phyloP scores from a whole-genome alignment of 352 stramenopile species.

The Phytophthora rubi region DNA sequence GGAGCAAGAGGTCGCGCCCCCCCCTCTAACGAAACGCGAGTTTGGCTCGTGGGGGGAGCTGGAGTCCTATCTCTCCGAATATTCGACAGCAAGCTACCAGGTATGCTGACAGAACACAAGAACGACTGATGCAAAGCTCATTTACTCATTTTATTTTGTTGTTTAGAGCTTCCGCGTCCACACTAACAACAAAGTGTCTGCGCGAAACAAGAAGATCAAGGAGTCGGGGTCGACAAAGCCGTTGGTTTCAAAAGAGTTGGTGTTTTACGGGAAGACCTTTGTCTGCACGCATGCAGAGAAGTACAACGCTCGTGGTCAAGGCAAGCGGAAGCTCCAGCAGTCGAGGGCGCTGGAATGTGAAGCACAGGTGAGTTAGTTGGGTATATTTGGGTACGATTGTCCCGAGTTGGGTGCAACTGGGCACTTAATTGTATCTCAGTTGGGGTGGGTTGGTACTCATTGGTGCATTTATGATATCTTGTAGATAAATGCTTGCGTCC shows the following conservation, averaged over 20 bases:
- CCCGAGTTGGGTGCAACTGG: too few relatives aligned
- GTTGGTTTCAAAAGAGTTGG: slow-evolving; percentile 4
- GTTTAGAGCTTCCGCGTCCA: slow-evolving; percentile 8
- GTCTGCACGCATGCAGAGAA: slow-evolving; percentile 19
- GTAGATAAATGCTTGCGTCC: background rate
- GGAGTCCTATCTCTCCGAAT: background rate
- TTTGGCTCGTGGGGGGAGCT: slow-evolving; percentile 8
- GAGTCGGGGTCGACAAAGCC: background rate
- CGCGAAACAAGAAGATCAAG: slow-evolving; percentile 5
- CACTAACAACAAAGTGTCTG: slow-evolving; percentile 7
- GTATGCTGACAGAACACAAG: background rate
- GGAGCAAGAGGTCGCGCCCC: too few relatives aligned
- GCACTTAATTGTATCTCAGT: background rate
- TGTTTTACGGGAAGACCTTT: slow-evolving; percentile 16
- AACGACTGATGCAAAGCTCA: background rate
- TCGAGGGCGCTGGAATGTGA: slow-evolving; percentile 9
- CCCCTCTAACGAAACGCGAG: background rate
- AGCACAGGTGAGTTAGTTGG: slow-evolving; percentile 15
- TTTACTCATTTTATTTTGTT: background rate
- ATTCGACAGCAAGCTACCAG: slow-evolving; percentile 10
- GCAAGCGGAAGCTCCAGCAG: slow-evolving; percentile 12
- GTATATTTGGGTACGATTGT: background rate
- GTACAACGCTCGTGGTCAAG: slow-evolving; percentile 13
- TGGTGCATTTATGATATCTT: background rate
- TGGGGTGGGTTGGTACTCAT: background rate